These are phyloP conservation scores for Neopestalotiopsis sp. DNA, from an alignment of 2,329 filamentous ascomycete genomes.

Conservation along the genomic window DNA sequence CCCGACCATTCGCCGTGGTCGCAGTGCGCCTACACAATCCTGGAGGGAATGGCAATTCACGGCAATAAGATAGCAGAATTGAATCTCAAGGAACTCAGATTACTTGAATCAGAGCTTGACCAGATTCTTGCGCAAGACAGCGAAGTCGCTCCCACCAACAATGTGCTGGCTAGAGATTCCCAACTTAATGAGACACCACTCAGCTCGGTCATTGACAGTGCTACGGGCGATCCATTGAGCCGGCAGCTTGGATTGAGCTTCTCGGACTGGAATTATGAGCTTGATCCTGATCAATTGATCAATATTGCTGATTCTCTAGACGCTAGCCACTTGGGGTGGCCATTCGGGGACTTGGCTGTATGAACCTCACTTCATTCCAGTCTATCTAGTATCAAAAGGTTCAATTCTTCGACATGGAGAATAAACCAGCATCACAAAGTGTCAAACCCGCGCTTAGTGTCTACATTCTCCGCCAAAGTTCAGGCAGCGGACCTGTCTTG, in stretches of 20 bases:
- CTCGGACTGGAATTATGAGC: not conserved
- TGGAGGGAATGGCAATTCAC: not conserved
- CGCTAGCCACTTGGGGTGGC: not conserved
- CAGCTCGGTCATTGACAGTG: not conserved
- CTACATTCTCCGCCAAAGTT: not conserved
- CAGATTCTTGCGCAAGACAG: not conserved
- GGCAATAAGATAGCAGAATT: not conserved
- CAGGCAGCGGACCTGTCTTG: not conserved
- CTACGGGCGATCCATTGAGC: not conserved
- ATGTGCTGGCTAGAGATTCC: not conserved
- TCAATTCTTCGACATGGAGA: not conserved
- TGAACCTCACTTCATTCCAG: not conserved
- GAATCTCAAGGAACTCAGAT: not conserved
- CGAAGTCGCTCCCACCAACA: not conserved
- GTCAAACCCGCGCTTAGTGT: too few relatives aligned
- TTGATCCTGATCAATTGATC: not conserved
- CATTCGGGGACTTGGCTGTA: not conserved
- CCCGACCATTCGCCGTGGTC: not conserved
- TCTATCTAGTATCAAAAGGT: not conserved
- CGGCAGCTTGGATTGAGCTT: not conserved
- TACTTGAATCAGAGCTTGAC: not conserved
- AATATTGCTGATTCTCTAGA: not conserved
- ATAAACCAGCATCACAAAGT: not conserved
- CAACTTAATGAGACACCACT: not conserved
- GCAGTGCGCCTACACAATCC: not conserved